These are phyloP conservation scores for Lipomyces mesembrius DNA, from an alignment of 805 yeast genomes.

Conservation along the genomic window DNA sequence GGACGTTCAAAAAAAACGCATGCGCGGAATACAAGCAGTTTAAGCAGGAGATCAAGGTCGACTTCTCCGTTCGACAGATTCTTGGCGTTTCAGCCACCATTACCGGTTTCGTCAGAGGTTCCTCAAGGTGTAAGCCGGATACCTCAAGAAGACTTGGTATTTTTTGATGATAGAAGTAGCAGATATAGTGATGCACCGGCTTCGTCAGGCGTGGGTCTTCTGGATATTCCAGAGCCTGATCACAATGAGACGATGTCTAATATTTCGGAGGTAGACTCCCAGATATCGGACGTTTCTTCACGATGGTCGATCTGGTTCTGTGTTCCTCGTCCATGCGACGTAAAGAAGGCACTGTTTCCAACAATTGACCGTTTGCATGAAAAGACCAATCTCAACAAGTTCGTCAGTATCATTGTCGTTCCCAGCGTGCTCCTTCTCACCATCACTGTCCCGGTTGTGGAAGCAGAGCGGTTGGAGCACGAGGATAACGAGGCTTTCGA, in stretches of 20 bases:
- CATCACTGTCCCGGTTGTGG: slow-evolving; percentile 45
- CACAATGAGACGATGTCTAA: slow-evolving; percentile 15
- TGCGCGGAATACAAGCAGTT: slow-evolving; percentile 5
- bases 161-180: slow-evolving; percentile 6
- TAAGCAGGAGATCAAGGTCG: slow-evolving; percentile 23
- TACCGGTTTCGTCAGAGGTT: slow-evolving; percentile 1
- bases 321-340: slow-evolving; percentile 1
- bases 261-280: slow-evolving; percentile 17
- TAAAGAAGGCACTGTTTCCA: slow-evolving; percentile 41
- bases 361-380: slow-evolving; percentile 39
- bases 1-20: background rate
- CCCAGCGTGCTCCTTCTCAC: slow-evolving; percentile 45
- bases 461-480: slow-evolving; percentile 24
- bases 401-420: slow-evolving; percentile 42
- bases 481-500: background rate
- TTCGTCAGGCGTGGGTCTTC: slow-evolving; percentile 1
- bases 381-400: slow-evolving; percentile 39
- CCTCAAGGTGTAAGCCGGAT: slow-evolving; percentile 19
- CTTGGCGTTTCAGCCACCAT: slow-evolving; percentile 28
- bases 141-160: slow-evolving; percentile 19
- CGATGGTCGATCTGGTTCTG: background rate
- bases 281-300: background rate
- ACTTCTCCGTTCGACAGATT: slow-evolving; percentile 34
- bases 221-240: background rate
- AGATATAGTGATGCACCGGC: slow-evolving; percentile 9